A percentile compares a stretch with the other conserved stretches of the same genome.
phyloP scores from a whole-genome alignment of 176 grass and related monocot genomes.

The Avena sativa region DNA sequence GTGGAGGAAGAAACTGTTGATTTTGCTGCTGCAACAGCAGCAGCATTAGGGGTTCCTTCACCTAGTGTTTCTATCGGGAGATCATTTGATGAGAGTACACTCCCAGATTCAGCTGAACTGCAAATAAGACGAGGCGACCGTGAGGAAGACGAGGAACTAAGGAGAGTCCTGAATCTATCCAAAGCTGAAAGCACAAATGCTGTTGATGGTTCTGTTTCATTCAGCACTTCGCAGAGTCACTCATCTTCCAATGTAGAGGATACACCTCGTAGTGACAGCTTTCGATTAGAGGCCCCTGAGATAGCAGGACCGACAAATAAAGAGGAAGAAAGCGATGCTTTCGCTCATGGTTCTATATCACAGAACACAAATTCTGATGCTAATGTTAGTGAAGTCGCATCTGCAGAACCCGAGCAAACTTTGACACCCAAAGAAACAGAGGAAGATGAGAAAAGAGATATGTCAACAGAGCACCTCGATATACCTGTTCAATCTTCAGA shows the following conservation, averaged over 20 bases:
- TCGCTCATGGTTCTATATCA: conserved; percentile 34
- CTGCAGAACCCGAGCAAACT: conserved; percentile 40
- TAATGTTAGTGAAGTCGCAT: conserved; percentile 14
- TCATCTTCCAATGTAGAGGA: conserved; percentile 50
- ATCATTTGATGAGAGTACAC: conserved; percentile 79
- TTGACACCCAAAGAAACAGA: conserved; percentile 46
- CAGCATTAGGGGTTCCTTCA: conserved; percentile 82
- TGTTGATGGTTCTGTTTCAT: conserved; percentile 53
- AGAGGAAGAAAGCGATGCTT: conserved; percentile 37
- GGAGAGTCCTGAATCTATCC: conserved; percentile 78
- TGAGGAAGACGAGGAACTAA: conserved; percentile 93
- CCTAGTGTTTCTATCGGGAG: conserved; percentile 67
- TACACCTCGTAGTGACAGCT: conserved; percentile 48
- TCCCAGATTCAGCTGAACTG: conserved; percentile 47
- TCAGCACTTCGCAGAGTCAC: conserved; percentile 37
- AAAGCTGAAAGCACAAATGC: conserved; percentile 54
- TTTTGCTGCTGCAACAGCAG: conserved; percentile 89
- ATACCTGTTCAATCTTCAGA: conserved; percentile 49
- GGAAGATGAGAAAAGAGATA: conserved; percentile 32
- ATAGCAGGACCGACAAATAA: conserved; percentile 21
- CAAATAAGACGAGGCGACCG: conserved; percentile 66
- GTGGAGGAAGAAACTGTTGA: conserved; percentile 81
- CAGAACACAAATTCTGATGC: conserved; percentile 32
- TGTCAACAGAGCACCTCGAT: conserved; percentile 34
- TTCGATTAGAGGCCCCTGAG: conserved; percentile 38